These are phyloP conservation scores for Phytopythium montanum DNA, from an alignment of 352 stramenopile species.

Conservation along the genomic window DNA sequence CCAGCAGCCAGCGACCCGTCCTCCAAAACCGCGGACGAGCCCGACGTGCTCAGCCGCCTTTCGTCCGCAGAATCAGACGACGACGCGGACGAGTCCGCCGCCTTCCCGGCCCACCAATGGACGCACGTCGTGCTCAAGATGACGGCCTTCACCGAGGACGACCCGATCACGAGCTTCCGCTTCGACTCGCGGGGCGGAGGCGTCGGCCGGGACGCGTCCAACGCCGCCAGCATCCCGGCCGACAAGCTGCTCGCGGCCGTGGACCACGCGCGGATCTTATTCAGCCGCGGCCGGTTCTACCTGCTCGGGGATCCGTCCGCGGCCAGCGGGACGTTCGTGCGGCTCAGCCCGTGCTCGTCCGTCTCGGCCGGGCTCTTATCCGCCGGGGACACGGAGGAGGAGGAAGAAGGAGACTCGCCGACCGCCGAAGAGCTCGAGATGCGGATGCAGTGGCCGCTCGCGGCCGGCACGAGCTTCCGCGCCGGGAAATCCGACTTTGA, in stretches of 20 bases:
- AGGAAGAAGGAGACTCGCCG: too few species aligned
- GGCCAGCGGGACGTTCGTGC: slow-evolving; percentile 66
- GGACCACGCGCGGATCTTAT: slow-evolving; percentile 58
- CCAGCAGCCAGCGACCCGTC: slow-evolving; percentile 15
- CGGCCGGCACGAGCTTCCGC: slow-evolving; percentile 58
- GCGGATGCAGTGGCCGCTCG: slow-evolving; percentile 79
- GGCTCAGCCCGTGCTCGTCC: slow-evolving; percentile 32
- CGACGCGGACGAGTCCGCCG: slow-evolving; percentile 22
- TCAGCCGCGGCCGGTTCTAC: slow-evolving; percentile 60
- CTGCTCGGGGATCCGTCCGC: slow-evolving; percentile 40
- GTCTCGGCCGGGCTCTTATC: not conserved
- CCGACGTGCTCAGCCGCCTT: slow-evolving; percentile 8
- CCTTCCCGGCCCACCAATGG: slow-evolving; percentile 46
- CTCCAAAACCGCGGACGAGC: slow-evolving; percentile 9
- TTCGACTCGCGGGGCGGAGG: slow-evolving; percentile 47
- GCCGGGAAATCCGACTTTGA: slow-evolving; percentile 80
- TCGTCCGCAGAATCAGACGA: slow-evolving; percentile 4
- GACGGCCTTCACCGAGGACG: slow-evolving; percentile 73
- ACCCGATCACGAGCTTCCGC: slow-evolving; percentile 69
- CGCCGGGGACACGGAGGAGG: not conserved
- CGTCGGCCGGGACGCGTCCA: slow-evolving; percentile 47
- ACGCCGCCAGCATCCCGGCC: slow-evolving; percentile 66
- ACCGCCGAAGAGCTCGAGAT: slow-evolving; percentile 38
- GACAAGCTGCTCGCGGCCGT: slow-evolving; percentile 54
- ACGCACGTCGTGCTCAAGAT: slow-evolving; percentile 82